Evolutionary conservation across 345 rosid genomes (phyloP), one percentile per base, ranked within the genome.

Genomic region (Gossypium rotundifolium): DNA sequence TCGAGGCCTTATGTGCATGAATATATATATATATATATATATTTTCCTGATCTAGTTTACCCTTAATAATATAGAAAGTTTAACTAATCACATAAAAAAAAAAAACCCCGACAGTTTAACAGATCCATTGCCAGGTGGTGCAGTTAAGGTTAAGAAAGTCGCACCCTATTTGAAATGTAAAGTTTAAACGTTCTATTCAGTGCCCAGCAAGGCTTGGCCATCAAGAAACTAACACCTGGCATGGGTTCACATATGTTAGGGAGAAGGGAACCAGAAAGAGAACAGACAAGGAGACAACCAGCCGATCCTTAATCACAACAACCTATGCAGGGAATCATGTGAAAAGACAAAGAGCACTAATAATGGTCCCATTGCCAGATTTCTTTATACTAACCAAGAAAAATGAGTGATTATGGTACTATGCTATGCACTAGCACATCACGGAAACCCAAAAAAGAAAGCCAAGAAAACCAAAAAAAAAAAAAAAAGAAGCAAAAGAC

Each of bases 271-370:
- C 94, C 91, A 81, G 65, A 51, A 76, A 83, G 83, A 80, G 78
- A 85, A 87, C 93, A 88, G 49, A 75, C 81, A 71, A 84, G 90
- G 90, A 85, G 97, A 94, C 97, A 90, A 78, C 74, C 75, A 81
- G 81, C 85, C 82, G 81, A 82, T 83, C 59, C 82, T 78, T 75
- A 82, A 69, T 83, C 82, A 77, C 83, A 69, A 61, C 58, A 81
- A 81, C 78, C 85, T 81, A 80, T 76, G 79, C 83, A 76, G 60
- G 78, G 78, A 76, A 81, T 77, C 84, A 71, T 74, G 33, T 38
- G 25, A 49, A 76, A 72, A 52, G 53, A 61, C 60, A 75, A 23
- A 57, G 73, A 77, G 58, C 62, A 68, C 68, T 48, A 74, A 59
- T 33, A 38, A 79, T 73, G 42, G 44, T 14, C 61, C 88, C 87